These are phyloP conservation scores for Penicillium glabrum DNA, from an alignment of 2,329 filamentous ascomycete species.

Conservation along the genomic window DNA sequence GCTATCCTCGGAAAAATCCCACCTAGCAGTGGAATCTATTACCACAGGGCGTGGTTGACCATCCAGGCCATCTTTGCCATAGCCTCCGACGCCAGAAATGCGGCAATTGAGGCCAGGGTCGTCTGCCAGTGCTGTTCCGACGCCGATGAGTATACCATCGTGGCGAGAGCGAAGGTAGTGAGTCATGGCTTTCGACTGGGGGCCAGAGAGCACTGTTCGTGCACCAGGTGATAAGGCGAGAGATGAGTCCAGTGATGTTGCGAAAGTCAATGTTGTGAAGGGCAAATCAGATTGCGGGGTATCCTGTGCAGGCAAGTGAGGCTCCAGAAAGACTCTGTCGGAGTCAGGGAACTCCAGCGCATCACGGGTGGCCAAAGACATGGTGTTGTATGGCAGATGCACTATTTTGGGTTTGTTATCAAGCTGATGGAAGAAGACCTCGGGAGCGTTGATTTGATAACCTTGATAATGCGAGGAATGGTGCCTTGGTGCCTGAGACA, in stretches of 20 bases:
- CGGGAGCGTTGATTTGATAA: neutral
- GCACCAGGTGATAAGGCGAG: constrained; percentile 71
- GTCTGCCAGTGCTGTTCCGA: constrained; percentile 79
- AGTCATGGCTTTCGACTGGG: constrained; percentile 86
- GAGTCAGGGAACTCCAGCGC: constrained; percentile 40
- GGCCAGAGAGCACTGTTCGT: constrained; percentile 76
- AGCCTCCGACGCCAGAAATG: constrained; percentile 58
- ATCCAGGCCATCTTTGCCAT: constrained; percentile 48
- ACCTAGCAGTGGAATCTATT: constrained; percentile 72
- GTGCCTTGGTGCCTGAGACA: constrained; percentile 2
- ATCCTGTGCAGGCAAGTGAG: constrained; percentile 44
- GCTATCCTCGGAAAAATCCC: constrained; percentile 59
- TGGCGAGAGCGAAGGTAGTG: constrained; percentile 85
- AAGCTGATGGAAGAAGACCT: neutral
- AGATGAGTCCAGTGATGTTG: constrained; percentile 78
- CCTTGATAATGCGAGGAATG: neutral
- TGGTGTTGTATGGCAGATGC: neutral
- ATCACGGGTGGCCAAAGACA: constrained; percentile 17
- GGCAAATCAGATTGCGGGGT: constrained; percentile 32
- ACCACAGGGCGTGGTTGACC: constrained; percentile 76
- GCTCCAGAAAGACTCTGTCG: constrained; percentile 43
- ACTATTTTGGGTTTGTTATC: neutral
- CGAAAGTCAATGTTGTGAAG: constrained; percentile 78
- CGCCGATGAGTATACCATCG: constrained; percentile 81
- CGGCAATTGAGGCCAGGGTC: constrained; percentile 84